Base-by-base conservation (phyloP, 2,329 filamentous ascomycete species). In the Thielaviopsis musarum region DNA sequence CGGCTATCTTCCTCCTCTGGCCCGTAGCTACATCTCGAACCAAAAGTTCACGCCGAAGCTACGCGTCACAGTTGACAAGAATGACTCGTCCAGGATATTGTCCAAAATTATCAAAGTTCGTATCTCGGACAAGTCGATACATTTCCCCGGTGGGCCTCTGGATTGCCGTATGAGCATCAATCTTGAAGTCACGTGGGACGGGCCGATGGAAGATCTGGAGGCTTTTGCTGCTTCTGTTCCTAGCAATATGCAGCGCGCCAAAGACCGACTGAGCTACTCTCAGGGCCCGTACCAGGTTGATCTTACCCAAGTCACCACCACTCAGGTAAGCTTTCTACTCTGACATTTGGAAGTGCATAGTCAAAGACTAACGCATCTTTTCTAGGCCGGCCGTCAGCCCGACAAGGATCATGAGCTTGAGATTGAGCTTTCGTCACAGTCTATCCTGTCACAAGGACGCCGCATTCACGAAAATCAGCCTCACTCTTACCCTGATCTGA, bases 81-180 rank as follows among this genome's bases (percentile, higher is more conserved):
- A 84, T 66, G 60, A 61, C 34, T 54, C 57, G 6, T 77, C 79
- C 26, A 75, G 83, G 61, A 73, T 91, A 2, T 72, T 91, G 12
- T 85, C 83, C 61, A 90, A 88, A 69, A 96, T 98, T 66, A 83
- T 98, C 71, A 98, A 98, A 74, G 83, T 84, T 26, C 83, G 90
- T n/a, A 77, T 97, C 15, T 84, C 82, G 26, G 90, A 98, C 69
- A 74, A 96, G n/a, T 87, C 95, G 66, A 79, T 98, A 19, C 85
- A 87, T 70, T 86, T 89, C 65, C 91, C 93, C 0, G 75, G 76
- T 56, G 80, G 79, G 9, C 81, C 82, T 2, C 87, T 96, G 67
- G 93, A 98, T 71, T 95, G 90, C 72, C 87, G 93, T 12, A 84
- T 98, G 65, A 95, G 89, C 66, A 83, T 98, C 67, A 97, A 95